Conservation (phyloP, 2,329 filamentous ascomycete genomes). For the Truncatella angustata region DNA sequence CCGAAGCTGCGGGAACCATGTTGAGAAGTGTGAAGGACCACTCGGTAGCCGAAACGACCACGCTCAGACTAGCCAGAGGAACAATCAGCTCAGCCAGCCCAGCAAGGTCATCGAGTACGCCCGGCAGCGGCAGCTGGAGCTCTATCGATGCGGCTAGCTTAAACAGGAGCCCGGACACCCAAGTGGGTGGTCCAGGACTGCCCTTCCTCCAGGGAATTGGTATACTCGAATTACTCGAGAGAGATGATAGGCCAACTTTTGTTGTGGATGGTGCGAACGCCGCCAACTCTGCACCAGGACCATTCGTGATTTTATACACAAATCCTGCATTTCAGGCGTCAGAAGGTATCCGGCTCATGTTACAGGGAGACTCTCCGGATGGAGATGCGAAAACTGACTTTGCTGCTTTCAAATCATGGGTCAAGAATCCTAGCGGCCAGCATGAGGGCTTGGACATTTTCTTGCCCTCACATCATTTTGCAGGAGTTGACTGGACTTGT, state of each 20-base stretch:
- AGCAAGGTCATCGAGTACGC: conserved; percentile 47
- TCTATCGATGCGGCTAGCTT: conserved; percentile 54
- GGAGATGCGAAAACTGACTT: conserved; percentile 48
- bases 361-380: conserved; percentile 48
- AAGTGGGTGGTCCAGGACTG: conserved; percentile 43
- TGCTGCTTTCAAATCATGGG: conserved; percentile 68
- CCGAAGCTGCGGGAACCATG: conserved; percentile 45
- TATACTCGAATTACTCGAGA: conserved; percentile 70
- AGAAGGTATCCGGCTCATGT: conserved; percentile 51
- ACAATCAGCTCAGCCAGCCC: conserved; percentile 48
- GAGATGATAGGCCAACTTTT: conserved; percentile 75
- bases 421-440: conserved; percentile 53
- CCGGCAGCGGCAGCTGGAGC: conserved; percentile 51
- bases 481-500: conserved; percentile 66
- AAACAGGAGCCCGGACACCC: conserved; percentile 50
- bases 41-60: conserved; percentile 47
- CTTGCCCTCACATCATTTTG: conserved; percentile 58
- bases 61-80: conserved; percentile 53
- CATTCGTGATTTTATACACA: conserved; percentile 63
- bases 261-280: conserved; percentile 66
- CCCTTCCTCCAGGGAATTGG: conserved; percentile 63
- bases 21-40: conserved; percentile 42
- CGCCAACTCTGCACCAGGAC: conserved; percentile 50
- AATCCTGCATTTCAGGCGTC: conserved; percentile 65
- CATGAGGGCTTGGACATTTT: conserved; percentile 51